Percentiles rank a stretch among this genome's conserved stretches.
Conservation (phyloP, 306 rosid species). For the Begonia loranthoides region DNA sequence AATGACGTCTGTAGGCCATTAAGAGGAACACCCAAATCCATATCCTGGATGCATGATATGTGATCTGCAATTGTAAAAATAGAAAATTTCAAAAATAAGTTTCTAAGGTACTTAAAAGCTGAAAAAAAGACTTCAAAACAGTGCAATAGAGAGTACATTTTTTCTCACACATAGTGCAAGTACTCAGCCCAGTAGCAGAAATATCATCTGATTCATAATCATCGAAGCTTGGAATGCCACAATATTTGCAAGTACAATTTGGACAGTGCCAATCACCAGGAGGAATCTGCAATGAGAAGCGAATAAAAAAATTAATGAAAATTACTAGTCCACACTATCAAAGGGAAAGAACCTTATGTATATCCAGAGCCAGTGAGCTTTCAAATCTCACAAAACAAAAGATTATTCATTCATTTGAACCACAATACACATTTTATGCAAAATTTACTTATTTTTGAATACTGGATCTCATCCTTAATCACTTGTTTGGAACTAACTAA, state of each 20-base stretch:
- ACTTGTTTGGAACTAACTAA: too few relatives aligned
- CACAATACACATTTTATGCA: too few relatives aligned
- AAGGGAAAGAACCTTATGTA: too few relatives aligned
- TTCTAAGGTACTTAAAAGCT: neutral
- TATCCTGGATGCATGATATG: slow-evolving; percentile 39
- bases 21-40: slow-evolving; percentile 24
- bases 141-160: slow-evolving; percentile 46
- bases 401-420: too few relatives aligned
- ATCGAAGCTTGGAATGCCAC: slow-evolving; percentile 31
- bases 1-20: slow-evolving; percentile 23
- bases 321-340: too few relatives aligned
- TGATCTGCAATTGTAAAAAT: slow-evolving; percentile 44
- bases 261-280: slow-evolving; percentile 96
- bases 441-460: too few relatives aligned
- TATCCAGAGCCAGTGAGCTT: too few relatives aligned
- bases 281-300: slow-evolving; percentile 51
- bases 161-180: slow-evolving; percentile 75
- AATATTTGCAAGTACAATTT: slow-evolving; percentile 80
- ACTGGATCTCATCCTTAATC: too few relatives aligned
- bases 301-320: neutral
- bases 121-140: slow-evolving; percentile 9
- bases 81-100: slow-evolving; percentile 11
- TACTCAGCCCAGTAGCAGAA: slow-evolving; percentile 19
- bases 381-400: too few relatives aligned
- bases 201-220: slow-evolving; percentile 25